Evolutionary conservation across 192 early-diverging fungal species (phyloP), one percentile per base, ranked within the genome.

Genomic region (Umbelopsis ramanniana): DNA sequence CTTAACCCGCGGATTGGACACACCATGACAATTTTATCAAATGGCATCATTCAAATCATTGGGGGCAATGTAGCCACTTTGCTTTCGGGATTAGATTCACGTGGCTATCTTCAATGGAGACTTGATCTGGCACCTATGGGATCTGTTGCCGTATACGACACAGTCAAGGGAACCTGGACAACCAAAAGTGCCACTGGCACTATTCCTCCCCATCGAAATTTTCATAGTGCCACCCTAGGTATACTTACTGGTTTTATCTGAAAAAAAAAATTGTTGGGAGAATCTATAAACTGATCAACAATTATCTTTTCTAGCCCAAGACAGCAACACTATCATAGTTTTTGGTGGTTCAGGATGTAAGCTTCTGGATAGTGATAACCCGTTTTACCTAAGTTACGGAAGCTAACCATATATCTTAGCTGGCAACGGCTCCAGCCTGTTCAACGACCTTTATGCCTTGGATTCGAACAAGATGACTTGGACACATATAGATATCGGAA

Each of bases 291-390:
- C 10, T 54, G 22, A 22, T 52, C 8, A 17, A 19, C 50, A 11
- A 43, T 54, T 2, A 11, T 9, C 24, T 53, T 24, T 24, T 29
- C 33, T 3, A 63, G 57, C 26, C 26, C 57, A n/a, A 29, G 57
- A 63, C 15, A 12, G 33, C 5, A 63, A 14, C 2, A 63, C 57
- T 63, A 63, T 63, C 17, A 37, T 63, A 12, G 14, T 63, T 8
- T 63, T 63, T 63, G 57, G 57, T 63, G 57, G 55, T 35, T 26
- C 55, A 35, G 55, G 29, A 63, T 29, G 57, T 63, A 63, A 63
- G 26, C 11, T 3, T 29, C 3, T 29, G 29, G 29, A 29, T 3
- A 29, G 29, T 29, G 29, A 2, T 29, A 2, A 29, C 29, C 3
- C 29, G 3, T 29, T 29, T 29, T 29, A 2, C 29, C 1, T 3